These are phyloP conservation scores for Quillaja saponaria DNA, from an alignment of 306 rosid species.

Conservation along the genomic window DNA sequence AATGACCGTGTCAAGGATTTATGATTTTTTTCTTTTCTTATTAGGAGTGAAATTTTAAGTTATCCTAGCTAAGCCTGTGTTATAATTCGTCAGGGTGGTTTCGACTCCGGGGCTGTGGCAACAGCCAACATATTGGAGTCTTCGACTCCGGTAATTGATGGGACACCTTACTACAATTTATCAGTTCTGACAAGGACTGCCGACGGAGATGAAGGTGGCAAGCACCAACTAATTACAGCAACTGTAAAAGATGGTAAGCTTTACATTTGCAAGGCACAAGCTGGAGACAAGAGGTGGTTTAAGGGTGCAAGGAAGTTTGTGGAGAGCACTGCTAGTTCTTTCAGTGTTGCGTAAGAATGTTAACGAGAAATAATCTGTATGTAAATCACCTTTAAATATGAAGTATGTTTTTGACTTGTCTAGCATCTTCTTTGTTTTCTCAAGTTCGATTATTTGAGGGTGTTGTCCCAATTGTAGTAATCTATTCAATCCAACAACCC, in stretches of 20 bases:
- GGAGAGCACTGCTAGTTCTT: conserved; percentile 70
- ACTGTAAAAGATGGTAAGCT: conserved; percentile 83
- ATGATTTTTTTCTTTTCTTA: no score
- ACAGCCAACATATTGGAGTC: conserved; percentile 77
- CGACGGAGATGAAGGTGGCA: conserved; percentile 98
- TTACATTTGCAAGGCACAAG: conserved; percentile 92
- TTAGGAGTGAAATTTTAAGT: background rate
- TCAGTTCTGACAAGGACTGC: conserved; percentile 96
- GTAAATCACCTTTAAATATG: conserved; percentile 47
- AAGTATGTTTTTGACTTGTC: conserved; percentile 34
- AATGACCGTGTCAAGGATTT: background rate
- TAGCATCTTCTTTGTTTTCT: conserved; percentile 20
- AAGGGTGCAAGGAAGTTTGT: conserved; percentile 91
- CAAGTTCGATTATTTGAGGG: conserved; percentile 37
- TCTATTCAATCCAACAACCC: no score
- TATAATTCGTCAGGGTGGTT: conserved; percentile 71
- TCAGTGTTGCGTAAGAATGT: conserved; percentile 77
- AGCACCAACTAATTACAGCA: conserved; percentile 86
- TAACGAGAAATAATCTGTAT: conserved; percentile 27
- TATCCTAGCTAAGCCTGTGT: conserved; percentile 27
- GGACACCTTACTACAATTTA: conserved; percentile 63
- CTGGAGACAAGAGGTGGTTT: conserved; percentile 99
- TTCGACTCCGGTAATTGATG: conserved; percentile 36
- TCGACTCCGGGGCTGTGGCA: conserved; percentile 76
- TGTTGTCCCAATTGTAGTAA: conserved; percentile 14